A percentile compares a stretch with the other conserved stretches of the same genome.
Evolutionary conservation across 2,329 filamentous ascomycete species (phyloP).

Genomic region (Epichloe hybrida): DNA sequence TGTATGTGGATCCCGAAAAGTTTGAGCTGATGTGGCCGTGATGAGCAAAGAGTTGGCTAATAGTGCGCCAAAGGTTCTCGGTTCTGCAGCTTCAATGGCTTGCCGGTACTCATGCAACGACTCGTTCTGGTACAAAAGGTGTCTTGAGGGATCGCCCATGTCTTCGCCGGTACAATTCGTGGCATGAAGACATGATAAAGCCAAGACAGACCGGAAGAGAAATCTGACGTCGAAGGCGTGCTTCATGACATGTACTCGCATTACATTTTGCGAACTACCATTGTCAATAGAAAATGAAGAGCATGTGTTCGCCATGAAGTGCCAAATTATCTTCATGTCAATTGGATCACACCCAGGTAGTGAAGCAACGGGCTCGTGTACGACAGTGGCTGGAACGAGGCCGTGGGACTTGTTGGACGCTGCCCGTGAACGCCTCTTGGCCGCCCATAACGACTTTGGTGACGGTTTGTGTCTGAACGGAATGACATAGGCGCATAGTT

Average conservation of each 20-base stretch:
- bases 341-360: constrained; percentile 14
- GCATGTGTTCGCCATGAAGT: constrained; percentile 35
- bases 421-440: not conserved
- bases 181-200: constrained; percentile 32
- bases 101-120: constrained; percentile 37
- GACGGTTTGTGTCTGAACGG: constrained; percentile 9
- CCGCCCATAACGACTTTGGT: not conserved
- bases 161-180: constrained; percentile 2
- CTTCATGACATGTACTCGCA: constrained; percentile 33
- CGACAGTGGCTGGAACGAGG: constrained; percentile 6
- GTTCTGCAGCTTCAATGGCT: constrained; percentile 34
- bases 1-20: constrained; percentile 33
- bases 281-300: constrained; percentile 30
- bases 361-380: constrained; percentile 7
- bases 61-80: constrained; percentile 34
- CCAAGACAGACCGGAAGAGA: constrained; percentile 41
- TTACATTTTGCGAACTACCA: constrained; percentile 22
- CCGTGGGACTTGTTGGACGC: not conserved
- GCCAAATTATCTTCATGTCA: constrained; percentile 43
- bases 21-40: constrained; percentile 34
- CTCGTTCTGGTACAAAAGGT: constrained; percentile 31
- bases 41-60: constrained; percentile 38
- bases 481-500: constrained; percentile 31
- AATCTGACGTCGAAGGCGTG: constrained; percentile 39
- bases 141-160: constrained; percentile 19